These are phyloP conservation scores for Xylaria venustula DNA, from an alignment of 495 filamentous ascomycete genomes.

Conservation along the genomic window DNA sequence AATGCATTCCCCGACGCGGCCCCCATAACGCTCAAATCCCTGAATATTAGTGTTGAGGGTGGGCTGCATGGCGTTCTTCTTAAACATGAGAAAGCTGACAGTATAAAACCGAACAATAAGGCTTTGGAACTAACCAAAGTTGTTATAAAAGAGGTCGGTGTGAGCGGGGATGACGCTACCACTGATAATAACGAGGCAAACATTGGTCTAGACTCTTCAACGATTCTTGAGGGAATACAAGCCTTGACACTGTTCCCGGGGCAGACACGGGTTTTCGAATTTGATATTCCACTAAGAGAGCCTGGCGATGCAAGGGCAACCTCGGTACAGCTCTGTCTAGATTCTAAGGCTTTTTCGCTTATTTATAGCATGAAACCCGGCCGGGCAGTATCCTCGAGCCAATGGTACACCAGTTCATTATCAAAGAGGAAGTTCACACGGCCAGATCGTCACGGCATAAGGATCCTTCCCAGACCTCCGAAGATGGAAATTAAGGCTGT, in stretches of 20 bases:
- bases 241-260: conserved; percentile 69
- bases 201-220: conserved; percentile 3
- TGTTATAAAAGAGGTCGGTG: conserved; percentile 24
- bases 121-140: conserved; percentile 26
- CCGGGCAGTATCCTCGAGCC: conserved; percentile 37
- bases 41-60: conserved; percentile 69
- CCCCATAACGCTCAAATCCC: conserved; percentile 61
- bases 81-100: conserved; percentile 31
- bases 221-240: conserved; percentile 32
- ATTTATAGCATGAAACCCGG: conserved; percentile 59
- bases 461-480: conserved; percentile 83
- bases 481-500: conserved; percentile 75
- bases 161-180: conserved; percentile 6
- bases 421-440: conserved; percentile 49
- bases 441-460: conserved; percentile 51
- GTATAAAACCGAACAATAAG: conserved; percentile 2
- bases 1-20: conserved; percentile 60
- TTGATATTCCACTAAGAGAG: conserved; percentile 74
- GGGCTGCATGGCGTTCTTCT: conserved; percentile 59
- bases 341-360: conserved; percentile 66
- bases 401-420: conserved; percentile 56
- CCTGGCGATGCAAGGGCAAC: conserved; percentile 70
- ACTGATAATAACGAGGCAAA: conserved; percentile 19
- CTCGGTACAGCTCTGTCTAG: conserved; percentile 60
- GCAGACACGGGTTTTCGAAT: conserved; percentile 66